Percentiles rank a stretch among this genome's conserved stretches.
phyloP scores from a whole-genome alignment of 202 grass and related monocot genomes.

The Zoysia matrella region DNA sequence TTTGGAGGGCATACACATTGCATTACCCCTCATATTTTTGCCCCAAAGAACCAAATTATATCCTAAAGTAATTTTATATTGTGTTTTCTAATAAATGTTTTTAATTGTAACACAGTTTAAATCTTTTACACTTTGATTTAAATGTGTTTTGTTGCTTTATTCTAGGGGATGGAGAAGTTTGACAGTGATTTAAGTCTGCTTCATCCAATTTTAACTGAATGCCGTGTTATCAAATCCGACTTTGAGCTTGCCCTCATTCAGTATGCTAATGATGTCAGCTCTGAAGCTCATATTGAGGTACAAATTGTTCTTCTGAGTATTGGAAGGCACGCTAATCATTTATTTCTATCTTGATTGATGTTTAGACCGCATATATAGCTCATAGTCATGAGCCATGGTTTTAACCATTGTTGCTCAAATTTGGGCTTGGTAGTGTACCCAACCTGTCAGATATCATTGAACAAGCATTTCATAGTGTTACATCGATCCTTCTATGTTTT shows the following conservation, averaged over 20 bases:
- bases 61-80: neutral
- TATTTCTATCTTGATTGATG: neutral
- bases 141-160: slow-evolving; percentile 23
- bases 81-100: neutral
- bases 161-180: slow-evolving; percentile 79
- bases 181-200: slow-evolving; percentile 75
- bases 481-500: neutral
- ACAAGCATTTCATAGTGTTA: neutral
- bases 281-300: slow-evolving; percentile 98
- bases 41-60: neutral
- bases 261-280: slow-evolving; percentile 96
- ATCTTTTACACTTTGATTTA: slow-evolving; percentile 13
- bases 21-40: neutral
- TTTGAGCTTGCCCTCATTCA: slow-evolving; percentile 86
- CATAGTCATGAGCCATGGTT: neutral
- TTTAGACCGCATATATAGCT: neutral
- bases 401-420: neutral
- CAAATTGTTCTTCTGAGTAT: neutral
- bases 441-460: slow-evolving; percentile 3
- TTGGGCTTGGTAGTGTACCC: neutral
- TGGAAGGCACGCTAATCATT: neutral
- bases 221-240: slow-evolving; percentile 88
- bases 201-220: slow-evolving; percentile 96
- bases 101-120: neutral
- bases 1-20: neutral